Evolutionary conservation across 345 rosid genomes (phyloP), one percentile per base, ranked within the genome.

Genomic region (Odontarrhena argentea): DNA sequence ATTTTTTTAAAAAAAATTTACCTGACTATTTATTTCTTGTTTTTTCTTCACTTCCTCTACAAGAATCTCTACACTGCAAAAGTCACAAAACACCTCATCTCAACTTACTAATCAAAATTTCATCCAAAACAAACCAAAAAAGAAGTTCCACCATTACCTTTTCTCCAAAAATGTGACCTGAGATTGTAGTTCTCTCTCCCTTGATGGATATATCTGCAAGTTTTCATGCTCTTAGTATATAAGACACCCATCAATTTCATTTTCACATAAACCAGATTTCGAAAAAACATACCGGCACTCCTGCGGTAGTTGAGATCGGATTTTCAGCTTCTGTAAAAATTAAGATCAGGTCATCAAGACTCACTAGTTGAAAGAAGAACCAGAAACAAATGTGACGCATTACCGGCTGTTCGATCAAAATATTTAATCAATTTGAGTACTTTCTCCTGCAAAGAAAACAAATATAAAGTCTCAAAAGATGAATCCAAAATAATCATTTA

Each of bases 21-120:
- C 98, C 98, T 87, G 89, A 13, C 63, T 66, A 71, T 90, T 93
- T 74, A 70, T 84, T 55, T 68, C 65, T 71, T 79, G 85, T 53
- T 68, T 90, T 83, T 76, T 79, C 77, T 86, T 84, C 80, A 90
- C 55, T 72, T 93, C 98, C 74, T 93, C 89, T 18, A 70, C 74
- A 67, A 93, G 78, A 77, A 79, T 82, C 71, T 74, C 89, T 72
- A 84, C 68, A 65, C 98, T 75, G 69, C 22, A 85, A 77, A 60
- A 66, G 51, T 35, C 69, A 65, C 9, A 46, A 36, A 73, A 8
- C 49, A 48, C 30, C 60, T 25, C 51, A 11, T 43, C 35, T 66
- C 55, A 50, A 24, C 48, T 50, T 58, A 42, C 18, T 7, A 51
- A 51, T 45, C 36, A 46, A 13, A 6, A 26, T 15, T 30, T 15